Percentiles rank a stretch among this genome's conserved stretches.
Evolutionary conservation across 768 basidiomycete genomes (phyloP).

Genomic region (Crepidotus variabilis): DNA sequence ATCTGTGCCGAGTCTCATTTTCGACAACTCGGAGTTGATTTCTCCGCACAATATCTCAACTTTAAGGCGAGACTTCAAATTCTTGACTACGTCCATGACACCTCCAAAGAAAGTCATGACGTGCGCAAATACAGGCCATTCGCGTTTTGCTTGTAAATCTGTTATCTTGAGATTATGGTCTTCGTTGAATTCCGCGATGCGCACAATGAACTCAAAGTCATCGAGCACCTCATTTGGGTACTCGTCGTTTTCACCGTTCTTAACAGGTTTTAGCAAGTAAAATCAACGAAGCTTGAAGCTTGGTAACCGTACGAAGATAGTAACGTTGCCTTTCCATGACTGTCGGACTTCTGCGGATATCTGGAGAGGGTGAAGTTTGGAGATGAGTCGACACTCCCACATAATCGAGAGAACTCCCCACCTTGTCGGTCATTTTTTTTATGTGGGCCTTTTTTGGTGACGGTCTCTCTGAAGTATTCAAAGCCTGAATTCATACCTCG

Average conservation of each 20-base stretch:
- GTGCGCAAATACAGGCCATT: conserved; percentile 21
- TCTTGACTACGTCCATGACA: conserved; percentile 19
- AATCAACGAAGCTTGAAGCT: too few species aligned
- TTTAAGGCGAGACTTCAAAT: conserved; percentile 17
- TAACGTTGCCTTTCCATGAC: conserved; percentile 23
- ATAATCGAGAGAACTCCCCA: neutral
- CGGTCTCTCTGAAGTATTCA: conserved; percentile 6
- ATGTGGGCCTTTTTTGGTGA: neutral
- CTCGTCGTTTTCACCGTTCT: conserved; percentile 7
- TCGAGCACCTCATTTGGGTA: conserved; percentile 11
- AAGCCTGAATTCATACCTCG: conserved; percentile 17
- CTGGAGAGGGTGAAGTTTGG: neutral
- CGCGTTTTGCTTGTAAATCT: conserved; percentile 5
- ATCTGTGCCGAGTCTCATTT: conserved; percentile 23
- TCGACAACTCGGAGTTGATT: conserved; percentile 24
- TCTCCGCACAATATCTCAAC: conserved; percentile 28
- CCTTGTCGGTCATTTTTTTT: neutral
- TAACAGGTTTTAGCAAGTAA: too few species aligned
- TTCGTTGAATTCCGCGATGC: conserved; percentile 19
- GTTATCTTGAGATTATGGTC: conserved; percentile 7
- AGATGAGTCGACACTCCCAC: too few species aligned
- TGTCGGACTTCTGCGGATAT: conserved; percentile 9
- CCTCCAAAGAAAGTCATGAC: conserved; percentile 23
- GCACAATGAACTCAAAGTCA: conserved; percentile 12
- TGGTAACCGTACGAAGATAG: conserved; percentile 11